Conservation (phyloP, 345 rosid genomes). For the Acer yangbiense region DNA sequence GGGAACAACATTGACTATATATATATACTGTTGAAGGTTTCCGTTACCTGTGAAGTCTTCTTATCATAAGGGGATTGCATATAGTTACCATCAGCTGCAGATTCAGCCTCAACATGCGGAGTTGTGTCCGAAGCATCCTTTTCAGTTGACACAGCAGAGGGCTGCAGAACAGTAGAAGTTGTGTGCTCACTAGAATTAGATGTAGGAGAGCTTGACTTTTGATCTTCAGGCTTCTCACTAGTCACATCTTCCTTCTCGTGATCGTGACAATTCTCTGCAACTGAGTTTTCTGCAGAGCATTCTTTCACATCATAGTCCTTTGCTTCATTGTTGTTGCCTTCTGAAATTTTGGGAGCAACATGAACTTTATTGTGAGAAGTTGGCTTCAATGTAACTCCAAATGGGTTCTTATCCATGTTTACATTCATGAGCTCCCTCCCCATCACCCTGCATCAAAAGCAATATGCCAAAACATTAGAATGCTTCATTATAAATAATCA, state of each 20-base stretch:
- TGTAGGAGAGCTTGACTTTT: conserved; percentile 37
- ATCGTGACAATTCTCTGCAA: conserved; percentile 34
- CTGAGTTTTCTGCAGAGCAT: conserved; percentile 41
- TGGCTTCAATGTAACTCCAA: conserved; percentile 39
- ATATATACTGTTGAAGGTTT: background rate
- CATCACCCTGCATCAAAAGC: conserved; percentile 59
- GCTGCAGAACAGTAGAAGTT: conserved; percentile 43
- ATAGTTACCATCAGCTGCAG: conserved; percentile 31
- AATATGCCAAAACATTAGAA: conserved; percentile 8
- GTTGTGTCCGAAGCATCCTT: conserved; percentile 37
- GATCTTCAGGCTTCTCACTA: conserved; percentile 35
- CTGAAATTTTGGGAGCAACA: conserved; percentile 52
- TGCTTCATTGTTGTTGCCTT: conserved; percentile 32
- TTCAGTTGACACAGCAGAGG: conserved; percentile 57
- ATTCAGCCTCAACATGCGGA: conserved; percentile 29
- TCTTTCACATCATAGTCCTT: conserved; percentile 64
- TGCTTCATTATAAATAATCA: conserved; percentile 10
- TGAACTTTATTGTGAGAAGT: conserved; percentile 44
- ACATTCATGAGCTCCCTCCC: conserved; percentile 66
- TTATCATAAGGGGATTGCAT: conserved; percentile 42
- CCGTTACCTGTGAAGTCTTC: conserved; percentile 67
- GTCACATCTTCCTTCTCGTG: conserved; percentile 41
- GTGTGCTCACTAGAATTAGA: conserved; percentile 33
- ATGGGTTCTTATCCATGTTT: conserved; percentile 60
- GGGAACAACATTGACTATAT: background rate